Conservation (phyloP, 139 green algal species). For the Chlamydomonas schloesseri region DNA sequence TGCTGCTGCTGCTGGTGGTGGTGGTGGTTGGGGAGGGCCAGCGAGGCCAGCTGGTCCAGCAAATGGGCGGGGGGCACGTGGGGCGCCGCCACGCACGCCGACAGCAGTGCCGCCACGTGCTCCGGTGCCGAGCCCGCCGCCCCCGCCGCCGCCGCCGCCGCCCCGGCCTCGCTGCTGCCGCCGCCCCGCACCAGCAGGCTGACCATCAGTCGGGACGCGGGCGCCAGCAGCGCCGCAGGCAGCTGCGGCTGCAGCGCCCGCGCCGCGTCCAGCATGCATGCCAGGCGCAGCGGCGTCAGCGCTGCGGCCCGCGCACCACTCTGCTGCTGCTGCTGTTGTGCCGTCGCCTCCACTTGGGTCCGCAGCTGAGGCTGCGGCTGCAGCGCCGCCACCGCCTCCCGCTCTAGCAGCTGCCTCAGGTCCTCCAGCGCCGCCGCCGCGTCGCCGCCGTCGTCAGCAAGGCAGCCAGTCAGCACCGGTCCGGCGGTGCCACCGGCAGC, state of each 20-base stretch:
- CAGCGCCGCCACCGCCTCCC: too few species aligned
- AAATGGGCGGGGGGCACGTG: background rate
- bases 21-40: background rate
- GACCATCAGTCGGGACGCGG: slow-evolving; percentile 16
- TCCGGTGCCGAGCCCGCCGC: background rate
- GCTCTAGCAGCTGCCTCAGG: background rate
- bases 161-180: background rate
- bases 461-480: background rate
- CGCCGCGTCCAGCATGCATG: background rate
- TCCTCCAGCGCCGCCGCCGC: background rate
- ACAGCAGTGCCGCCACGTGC: slow-evolving; percentile 6
- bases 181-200: too few species aligned
- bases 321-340: background rate
- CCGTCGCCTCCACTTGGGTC: too few species aligned
- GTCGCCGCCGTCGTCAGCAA: background rate
- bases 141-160: too few species aligned
- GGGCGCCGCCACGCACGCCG: background rate
- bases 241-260: background rate
- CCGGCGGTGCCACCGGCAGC: background rate
- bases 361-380: too few species aligned
- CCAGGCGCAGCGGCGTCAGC: slow-evolving; percentile 6
- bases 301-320: background rate
- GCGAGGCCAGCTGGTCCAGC: background rate
- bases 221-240: background rate
- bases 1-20: background rate